A percentile compares a stretch with the other conserved stretches of the same genome.
phyloP scores from a whole-genome alignment of 23 red algal species.

The Agarophyton chilense region DNA sequence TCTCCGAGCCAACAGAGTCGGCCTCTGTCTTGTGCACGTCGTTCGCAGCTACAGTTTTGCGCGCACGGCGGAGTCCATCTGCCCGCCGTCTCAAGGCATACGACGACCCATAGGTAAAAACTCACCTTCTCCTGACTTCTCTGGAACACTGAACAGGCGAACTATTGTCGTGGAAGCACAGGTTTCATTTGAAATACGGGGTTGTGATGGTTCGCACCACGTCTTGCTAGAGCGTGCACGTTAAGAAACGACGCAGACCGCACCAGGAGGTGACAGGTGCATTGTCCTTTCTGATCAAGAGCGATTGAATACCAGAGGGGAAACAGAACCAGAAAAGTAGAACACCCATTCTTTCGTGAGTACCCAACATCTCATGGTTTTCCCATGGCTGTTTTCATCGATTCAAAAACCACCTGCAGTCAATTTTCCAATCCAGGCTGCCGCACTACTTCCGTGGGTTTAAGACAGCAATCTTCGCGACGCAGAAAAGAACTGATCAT shows the following conservation, averaged over 20 bases:
- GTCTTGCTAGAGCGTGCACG: slow-evolving; percentile 25
- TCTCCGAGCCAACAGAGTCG: neutral
- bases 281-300: neutral
- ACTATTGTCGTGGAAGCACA: neutral
- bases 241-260: neutral
- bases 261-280: neutral
- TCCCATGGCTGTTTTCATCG: neutral
- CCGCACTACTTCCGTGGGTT: neutral
- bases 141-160: neutral
- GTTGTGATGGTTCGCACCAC: neutral
- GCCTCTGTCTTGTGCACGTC: neutral
- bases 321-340: neutral
- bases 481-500: neutral
- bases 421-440: neutral
- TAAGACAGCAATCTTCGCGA: neutral
- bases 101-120: neutral
- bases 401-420: neutral
- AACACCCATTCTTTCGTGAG: neutral
- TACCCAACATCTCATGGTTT: neutral
- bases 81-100: neutral
- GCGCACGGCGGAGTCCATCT: slow-evolving; percentile 20
- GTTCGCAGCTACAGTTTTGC: slow-evolving; percentile 35
- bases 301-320: too few relatives aligned
- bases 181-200: neutral
- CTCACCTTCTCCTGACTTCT: neutral